A percentile compares a stretch with the other conserved stretches of the same genome.
These are phyloP conservation scores for Omphalotus olearius DNA, from an alignment of 1,284 basidiomycete species.

Conservation along the genomic window DNA sequence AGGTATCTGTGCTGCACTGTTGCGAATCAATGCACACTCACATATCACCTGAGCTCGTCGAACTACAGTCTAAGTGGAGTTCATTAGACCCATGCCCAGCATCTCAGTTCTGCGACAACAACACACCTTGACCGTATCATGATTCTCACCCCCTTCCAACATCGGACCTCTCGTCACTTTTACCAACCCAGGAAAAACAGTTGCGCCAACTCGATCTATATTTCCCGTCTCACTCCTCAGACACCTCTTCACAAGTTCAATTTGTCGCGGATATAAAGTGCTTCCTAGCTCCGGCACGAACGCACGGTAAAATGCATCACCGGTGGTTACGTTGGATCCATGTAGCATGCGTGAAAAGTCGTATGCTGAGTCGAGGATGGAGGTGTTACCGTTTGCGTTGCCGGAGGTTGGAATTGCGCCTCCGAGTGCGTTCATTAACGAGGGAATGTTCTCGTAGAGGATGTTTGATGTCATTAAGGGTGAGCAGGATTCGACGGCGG, in stretches of 20 bases:
- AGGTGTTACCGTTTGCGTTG: conserved; percentile 27
- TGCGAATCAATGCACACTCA: conserved; percentile 58
- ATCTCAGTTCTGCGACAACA: neutral
- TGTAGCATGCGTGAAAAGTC: conserved; percentile 81
- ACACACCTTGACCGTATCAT: conserved; percentile 49
- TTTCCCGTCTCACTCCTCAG: conserved; percentile 68
- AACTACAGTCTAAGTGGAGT: conserved; percentile 50
- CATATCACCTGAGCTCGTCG: conserved; percentile 80
- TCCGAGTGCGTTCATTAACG: conserved; percentile 48
- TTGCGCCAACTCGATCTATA: conserved; percentile 68
- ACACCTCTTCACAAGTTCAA: conserved; percentile 78
- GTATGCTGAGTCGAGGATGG: conserved; percentile 65
- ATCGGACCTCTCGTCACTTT: conserved; percentile 55
- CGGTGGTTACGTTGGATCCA: conserved; percentile 54
- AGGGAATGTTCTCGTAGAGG: conserved; percentile 62
- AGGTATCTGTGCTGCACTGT: neutral
- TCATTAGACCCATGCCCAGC: neutral
- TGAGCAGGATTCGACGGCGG: conserved; percentile 71
- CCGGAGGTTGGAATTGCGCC: conserved; percentile 36
- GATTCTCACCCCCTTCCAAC: conserved; percentile 25
- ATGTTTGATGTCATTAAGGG: conserved; percentile 60
- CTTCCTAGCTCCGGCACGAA: conserved; percentile 78
- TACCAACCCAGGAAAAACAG: conserved; percentile 79
- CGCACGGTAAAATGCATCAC: conserved; percentile 76
- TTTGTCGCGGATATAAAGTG: conserved; percentile 59